A percentile compares a stretch with the other conserved stretches of the same genome.
These are phyloP conservation scores for Teunomyces panamensis DNA, from an alignment of 805 yeast species.

Conservation along the genomic window DNA sequence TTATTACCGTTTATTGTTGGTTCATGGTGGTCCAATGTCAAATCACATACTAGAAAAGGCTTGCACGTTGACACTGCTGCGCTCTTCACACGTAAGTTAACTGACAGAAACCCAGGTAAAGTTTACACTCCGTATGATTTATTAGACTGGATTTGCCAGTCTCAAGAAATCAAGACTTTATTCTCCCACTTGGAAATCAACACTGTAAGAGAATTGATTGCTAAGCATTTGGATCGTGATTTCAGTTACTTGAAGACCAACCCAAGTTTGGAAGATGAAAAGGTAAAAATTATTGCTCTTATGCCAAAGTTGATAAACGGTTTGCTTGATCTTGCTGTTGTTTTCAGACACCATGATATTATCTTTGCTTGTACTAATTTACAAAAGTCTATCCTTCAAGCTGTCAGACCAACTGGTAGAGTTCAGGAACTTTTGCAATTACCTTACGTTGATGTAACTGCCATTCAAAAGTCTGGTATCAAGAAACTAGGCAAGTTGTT, in stretches of 20 bases:
- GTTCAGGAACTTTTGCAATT: slow-evolving; percentile 74
- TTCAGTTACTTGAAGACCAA: slow-evolving; percentile 15
- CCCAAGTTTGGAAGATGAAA: slow-evolving; percentile 31
- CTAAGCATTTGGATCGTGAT: slow-evolving; percentile 58
- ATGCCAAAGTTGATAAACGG: slow-evolving; percentile 68
- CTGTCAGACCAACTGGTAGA: slow-evolving; percentile 52
- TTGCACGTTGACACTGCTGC: slow-evolving; percentile 84
- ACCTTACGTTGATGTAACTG: slow-evolving; percentile 61
- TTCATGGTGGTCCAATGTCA: slow-evolving; percentile 86
- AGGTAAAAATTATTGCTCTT: slow-evolving; percentile 56
- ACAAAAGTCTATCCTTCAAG: slow-evolving; percentile 72
- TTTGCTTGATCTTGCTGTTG: slow-evolving; percentile 75
- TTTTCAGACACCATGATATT: slow-evolving; percentile 71
- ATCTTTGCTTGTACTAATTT: slow-evolving; percentile 60
- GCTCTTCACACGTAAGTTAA: slow-evolving; percentile 62
- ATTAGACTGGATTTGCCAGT: slow-evolving; percentile 55
- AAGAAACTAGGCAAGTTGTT: slow-evolving; percentile 68
- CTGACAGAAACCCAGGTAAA: slow-evolving; percentile 72
- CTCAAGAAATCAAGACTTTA: slow-evolving; percentile 59
- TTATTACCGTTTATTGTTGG: slow-evolving; percentile 80
- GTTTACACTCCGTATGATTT: slow-evolving; percentile 57
- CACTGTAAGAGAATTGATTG: slow-evolving; percentile 50
- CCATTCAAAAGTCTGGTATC: slow-evolving; percentile 43
- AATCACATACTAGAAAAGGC: slow-evolving; percentile 77
- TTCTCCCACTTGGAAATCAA: slow-evolving; percentile 42